Base-by-base conservation (phyloP, 2,329 filamentous ascomycete species). In the Dendrostoma leiphaemia region DNA sequence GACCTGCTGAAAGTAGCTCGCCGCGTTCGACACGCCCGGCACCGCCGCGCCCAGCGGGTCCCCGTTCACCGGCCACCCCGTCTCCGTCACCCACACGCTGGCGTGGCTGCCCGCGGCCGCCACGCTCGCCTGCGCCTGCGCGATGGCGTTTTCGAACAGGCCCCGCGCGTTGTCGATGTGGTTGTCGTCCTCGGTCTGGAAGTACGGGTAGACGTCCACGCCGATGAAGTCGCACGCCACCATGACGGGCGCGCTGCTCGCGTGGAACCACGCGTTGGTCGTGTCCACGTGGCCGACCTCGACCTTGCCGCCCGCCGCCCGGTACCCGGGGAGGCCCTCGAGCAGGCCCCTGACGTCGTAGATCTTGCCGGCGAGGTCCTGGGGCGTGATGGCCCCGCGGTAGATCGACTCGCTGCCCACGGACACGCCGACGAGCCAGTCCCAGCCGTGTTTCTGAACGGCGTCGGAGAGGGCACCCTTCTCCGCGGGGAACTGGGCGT, bases 361-460 rank as follows among this genome's bases (percentile, higher is more conserved):
- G 75, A 95, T 90, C 73, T 91, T 94, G 54, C 73, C 69, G 63
- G 83, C 79, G 34, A 96, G 74, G 41, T 47, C 47, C 38, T 47
- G 47, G 8, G 75, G 76, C 28, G 76, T 73, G 6, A 90, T 86
- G 32, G 80, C 75, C 60, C 91, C 90, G 65, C 90, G 86, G 79
- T 94, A 93, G 37, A 93, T 79, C 69, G 96, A 91, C 78, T 96
- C 91, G 62, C 82, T 89, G 59, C 91, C 91, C 48, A 96, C 84
- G 0, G 90, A 92, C 72, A 96, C 93, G 69, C 90, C 91, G 34
- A 96, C 84, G 17, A 88, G 74, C 63, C 95, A 84, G 44, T 78
- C 73, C 8, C 74, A 71, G 55, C 89, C 90, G 68, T 91, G 91
- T 65, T 84, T 76, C 47, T 71, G 61, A 61, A 91, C 87, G 62